Base-by-base conservation (phyloP, 2,329 filamentous ascomycete genomes). In the Trichophyton schoenleinii region DNA sequence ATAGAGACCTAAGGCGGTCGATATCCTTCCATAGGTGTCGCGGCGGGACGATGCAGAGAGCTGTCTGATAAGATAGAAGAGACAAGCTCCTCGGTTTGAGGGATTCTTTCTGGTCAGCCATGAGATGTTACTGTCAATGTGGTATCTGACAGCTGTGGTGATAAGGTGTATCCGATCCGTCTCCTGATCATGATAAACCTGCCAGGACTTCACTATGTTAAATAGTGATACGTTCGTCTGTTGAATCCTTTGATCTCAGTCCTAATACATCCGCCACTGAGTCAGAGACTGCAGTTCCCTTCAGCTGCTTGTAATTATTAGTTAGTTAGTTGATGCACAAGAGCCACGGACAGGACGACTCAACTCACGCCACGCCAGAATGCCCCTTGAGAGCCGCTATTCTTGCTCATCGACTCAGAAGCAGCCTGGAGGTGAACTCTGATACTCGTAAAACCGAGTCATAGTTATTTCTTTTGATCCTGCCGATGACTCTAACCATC, bases 21-120 rank as follows among this genome's bases (percentile, higher is more conserved):
- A 85, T 69, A 2, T 78, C 66, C 1, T 73, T 64, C 74, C 80
- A 81, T 41, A 80, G 68, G 57, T 74, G 65, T 22, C 67, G 65
- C 0, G 83, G 82, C 2, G 83, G 83, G 5, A 87, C 73, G 18
- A 86, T 68, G 65, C 83, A 85, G 34, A 87, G 70, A 1, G 84
- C 83, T 2, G 84, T 86, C 58, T 85, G 79, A 64, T 81, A 73
- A 2, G 79, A 83, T 49, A 61, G 67, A 22, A 69, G 67, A 36
- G 62, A 46, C 22, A 59, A 18, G 34, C 8, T 59, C 3, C 13
- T 41, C 20, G 58, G 0, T 22, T 34, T 11, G 8, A n/a, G n/a
- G 18, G 36, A 46, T 20, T n/a, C 28, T 59, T 59, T 38, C 6
- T n/a, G 38, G 9, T 25, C 15, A 20, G 57, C 38, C 57, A 59